phyloP scores from a whole-genome alignment of 2,329 filamentous ascomycete genomes.

The Aspergillus vadensis region DNA sequence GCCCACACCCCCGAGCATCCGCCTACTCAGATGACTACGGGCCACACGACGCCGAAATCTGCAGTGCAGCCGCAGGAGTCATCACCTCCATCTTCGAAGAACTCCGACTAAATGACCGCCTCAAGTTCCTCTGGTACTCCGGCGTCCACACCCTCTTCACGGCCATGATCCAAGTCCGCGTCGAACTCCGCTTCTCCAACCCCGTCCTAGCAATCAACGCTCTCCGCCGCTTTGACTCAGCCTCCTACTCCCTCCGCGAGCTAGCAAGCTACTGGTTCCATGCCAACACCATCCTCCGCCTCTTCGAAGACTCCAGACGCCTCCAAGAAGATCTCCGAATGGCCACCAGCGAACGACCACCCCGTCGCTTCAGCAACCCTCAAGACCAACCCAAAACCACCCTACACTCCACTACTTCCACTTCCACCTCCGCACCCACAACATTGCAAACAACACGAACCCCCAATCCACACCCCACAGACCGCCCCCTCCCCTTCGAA shows the following conservation, averaged over 20 bases:
- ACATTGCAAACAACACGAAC: constrained; percentile 15
- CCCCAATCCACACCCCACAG: constrained; percentile 19
- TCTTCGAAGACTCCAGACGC: constrained; percentile 48
- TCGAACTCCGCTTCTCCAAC: constrained; percentile 50
- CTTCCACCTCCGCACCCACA: constrained; percentile 21
- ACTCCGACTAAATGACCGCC: constrained; percentile 43
- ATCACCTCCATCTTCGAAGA: constrained; percentile 50
- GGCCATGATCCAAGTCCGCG: constrained; percentile 51
- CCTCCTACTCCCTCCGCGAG: constrained; percentile 44
- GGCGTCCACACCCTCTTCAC: constrained; percentile 49
- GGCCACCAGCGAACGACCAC: constrained; percentile 38
- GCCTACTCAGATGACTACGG: constrained; percentile 49
- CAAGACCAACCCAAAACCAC: constrained; percentile 10
- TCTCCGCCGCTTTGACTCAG: constrained; percentile 47
- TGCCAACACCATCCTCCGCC: constrained; percentile 45
- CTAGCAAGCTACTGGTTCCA: constrained; percentile 48
- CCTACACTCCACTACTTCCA: constrained; percentile 9
- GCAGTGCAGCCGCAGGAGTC: constrained; percentile 47
- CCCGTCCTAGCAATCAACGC: constrained; percentile 50
- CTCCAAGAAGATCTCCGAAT: constrained; percentile 44
- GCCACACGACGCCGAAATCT: constrained; percentile 49
- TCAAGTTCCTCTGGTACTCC: constrained; percentile 49
- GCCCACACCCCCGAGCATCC: constrained; percentile 46
- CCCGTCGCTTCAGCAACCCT: constrained; percentile 29
- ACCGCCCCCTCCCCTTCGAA: constrained; percentile 27